Percentiles rank a stretch among this genome's conserved stretches.
Evolutionary conservation across 371 early-diverging fungal species (phyloP).

Genomic region (Mortierella sp.): DNA sequence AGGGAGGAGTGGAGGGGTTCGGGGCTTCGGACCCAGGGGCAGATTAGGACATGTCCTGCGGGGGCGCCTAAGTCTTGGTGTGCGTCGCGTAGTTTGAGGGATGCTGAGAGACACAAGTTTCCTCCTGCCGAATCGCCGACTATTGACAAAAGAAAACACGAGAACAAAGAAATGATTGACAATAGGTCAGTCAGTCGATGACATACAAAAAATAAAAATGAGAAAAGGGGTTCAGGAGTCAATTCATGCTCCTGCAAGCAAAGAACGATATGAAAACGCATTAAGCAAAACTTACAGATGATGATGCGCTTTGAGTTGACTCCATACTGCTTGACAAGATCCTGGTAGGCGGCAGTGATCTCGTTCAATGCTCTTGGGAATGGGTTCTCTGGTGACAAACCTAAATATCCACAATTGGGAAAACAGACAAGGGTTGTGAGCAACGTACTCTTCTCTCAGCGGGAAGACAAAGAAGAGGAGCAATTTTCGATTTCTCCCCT

Average conservation of each 20-base stretch:
- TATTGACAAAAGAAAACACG: neutral
- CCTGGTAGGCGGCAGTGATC: conserved; percentile 60
- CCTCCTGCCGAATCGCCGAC: conserved; percentile 56
- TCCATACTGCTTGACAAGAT: conserved; percentile 52
- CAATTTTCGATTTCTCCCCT: neutral
- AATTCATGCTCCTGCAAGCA: neutral
- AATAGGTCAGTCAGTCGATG: neutral
- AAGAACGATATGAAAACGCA: neutral
- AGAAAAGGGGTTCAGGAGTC: neutral
- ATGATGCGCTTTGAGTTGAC: conserved; percentile 34
- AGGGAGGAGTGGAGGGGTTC: conserved; percentile 31
- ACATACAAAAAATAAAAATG: neutral
- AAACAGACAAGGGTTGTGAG: neutral
- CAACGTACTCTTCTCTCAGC: neutral
- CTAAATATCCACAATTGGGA: conserved; percentile 11
- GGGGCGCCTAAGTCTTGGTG: conserved; percentile 25
- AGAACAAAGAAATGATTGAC: neutral
- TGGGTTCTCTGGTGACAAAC: conserved; percentile 54
- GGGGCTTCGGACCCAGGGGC: conserved; percentile 41
- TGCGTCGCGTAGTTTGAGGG: conserved; percentile 34
- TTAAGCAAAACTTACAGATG: conserved; percentile 23
- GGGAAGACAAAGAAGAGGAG: neutral
- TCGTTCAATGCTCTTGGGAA: conserved; percentile 65
- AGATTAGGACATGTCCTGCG: conserved; percentile 35
- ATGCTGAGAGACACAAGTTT: conserved; percentile 33